Evolutionary conservation across 768 basidiomycete species (phyloP).

Genomic region (Terana coerulea): DNA sequence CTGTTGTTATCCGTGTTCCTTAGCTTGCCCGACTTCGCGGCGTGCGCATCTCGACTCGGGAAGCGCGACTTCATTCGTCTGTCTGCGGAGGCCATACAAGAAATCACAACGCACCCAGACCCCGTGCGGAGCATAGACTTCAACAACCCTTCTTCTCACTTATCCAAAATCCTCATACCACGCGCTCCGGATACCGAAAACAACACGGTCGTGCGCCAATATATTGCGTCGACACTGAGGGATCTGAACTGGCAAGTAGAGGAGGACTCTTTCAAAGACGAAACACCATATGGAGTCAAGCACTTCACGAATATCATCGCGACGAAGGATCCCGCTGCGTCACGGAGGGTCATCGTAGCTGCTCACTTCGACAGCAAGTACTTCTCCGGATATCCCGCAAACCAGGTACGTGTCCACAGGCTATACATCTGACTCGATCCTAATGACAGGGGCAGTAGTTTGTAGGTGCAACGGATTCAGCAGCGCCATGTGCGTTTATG

Average conservation of each 20-base stretch:
- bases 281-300: constrained; percentile 79
- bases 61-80: constrained; percentile 39
- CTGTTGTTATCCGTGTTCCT: constrained; percentile 9
- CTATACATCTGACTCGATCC: neutral
- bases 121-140: constrained; percentile 68
- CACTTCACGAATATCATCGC: constrained; percentile 90
- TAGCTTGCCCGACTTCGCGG: constrained; percentile 19
- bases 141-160: constrained; percentile 59
- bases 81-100: constrained; percentile 45
- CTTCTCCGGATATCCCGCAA: constrained; percentile 63
- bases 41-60: constrained; percentile 29
- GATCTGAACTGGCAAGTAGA: constrained; percentile 85
- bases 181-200: constrained; percentile 72
- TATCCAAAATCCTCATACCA: constrained; percentile 85
- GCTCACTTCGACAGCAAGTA: constrained; percentile 96
- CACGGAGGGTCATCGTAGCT: constrained; percentile 77
- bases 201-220: constrained; percentile 77
- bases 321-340: constrained; percentile 87
- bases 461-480: constrained; percentile 95
- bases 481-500: constrained; percentile 91
- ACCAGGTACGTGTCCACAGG: constrained; percentile 52
- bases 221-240: constrained; percentile 71
- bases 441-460: constrained; percentile 51
- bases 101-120: constrained; percentile 54
- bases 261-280: constrained; percentile 71